Conservation (phyloP, 2,329 filamentous ascomycete species). For the Colletotrichum endophyticum region DNA sequence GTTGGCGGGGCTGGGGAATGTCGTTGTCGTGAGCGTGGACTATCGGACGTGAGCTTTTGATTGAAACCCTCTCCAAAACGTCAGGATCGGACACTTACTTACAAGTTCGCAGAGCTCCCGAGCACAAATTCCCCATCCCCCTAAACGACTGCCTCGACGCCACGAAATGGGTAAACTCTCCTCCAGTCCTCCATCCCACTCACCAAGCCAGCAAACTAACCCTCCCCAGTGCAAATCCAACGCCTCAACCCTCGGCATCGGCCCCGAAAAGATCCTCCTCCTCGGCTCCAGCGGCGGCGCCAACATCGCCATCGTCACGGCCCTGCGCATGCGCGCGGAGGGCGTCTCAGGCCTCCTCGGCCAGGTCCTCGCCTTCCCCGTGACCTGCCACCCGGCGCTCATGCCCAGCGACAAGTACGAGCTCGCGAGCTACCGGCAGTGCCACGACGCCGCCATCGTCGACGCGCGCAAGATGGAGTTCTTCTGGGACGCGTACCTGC, state of each 20-base stretch:
- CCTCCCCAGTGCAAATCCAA: slow-evolving; percentile 31
- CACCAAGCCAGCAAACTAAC: not conserved
- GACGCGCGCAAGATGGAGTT: slow-evolving; percentile 32
- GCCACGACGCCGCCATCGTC: slow-evolving; percentile 33
- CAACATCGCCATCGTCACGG: slow-evolving; percentile 34
- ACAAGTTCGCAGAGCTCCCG: slow-evolving; percentile 35
- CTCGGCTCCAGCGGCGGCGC: slow-evolving; percentile 39
- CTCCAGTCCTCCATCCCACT: not conserved
- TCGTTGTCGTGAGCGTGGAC: slow-evolving; percentile 41
- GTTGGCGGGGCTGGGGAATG: slow-evolving; percentile 33
- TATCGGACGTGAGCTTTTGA: slow-evolving; percentile 36
- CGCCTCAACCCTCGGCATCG: slow-evolving; percentile 29
- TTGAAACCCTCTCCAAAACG: not conserved
- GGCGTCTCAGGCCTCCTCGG: slow-evolving; percentile 35
- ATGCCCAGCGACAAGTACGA: slow-evolving; percentile 36
- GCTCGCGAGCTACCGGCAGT: slow-evolving; percentile 37
- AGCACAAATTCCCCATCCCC: slow-evolving; percentile 37
- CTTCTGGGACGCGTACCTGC: slow-evolving; percentile 38
- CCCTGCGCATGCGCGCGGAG: slow-evolving; percentile 34
- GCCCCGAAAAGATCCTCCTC: slow-evolving; percentile 39
- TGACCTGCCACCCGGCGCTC: slow-evolving; percentile 39
- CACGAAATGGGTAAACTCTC: slow-evolving; percentile 37
- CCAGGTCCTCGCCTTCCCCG: slow-evolving; percentile 39
- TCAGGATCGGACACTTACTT: not conserved
- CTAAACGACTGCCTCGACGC: slow-evolving; percentile 40